phyloP scores from a whole-genome alignment of 768 basidiomycete species.

The Russula compacta region DNA sequence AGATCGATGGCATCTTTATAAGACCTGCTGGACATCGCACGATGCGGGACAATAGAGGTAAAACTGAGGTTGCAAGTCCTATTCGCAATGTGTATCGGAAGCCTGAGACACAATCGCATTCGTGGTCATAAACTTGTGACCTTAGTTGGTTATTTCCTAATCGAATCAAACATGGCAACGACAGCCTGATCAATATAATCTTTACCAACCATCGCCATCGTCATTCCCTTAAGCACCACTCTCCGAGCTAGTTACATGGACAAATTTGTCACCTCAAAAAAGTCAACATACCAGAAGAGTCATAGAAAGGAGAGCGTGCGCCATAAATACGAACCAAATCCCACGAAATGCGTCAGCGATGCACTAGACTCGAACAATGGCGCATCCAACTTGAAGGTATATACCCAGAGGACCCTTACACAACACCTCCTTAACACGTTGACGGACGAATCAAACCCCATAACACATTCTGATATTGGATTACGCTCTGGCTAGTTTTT shows the following conservation, averaged over 20 bases:
- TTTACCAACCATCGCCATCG: neutral
- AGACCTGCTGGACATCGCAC: conserved; percentile 51
- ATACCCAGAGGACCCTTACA: conserved; percentile 33
- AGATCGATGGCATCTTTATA: conserved; percentile 67
- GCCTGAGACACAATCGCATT: neutral
- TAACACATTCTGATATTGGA: conserved; percentile 61
- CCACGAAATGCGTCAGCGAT: conserved; percentile 21
- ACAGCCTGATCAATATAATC: neutral
- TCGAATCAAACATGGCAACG: neutral
- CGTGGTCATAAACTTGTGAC: conserved; percentile 2
- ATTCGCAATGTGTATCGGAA: neutral
- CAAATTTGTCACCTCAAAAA: conserved; percentile 27
- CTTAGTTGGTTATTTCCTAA: neutral
- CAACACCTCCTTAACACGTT: conserved; percentile 55
- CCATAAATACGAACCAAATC: conserved; percentile 27
- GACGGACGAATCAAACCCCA: conserved; percentile 59
- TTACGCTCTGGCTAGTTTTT: conserved; percentile 46
- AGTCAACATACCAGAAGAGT: too few species aligned
- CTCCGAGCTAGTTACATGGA: conserved; percentile 23
- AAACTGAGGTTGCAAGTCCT: neutral
- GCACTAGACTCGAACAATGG: neutral
- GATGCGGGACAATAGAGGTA: conserved; percentile 5
- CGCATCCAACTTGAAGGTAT: neutral
- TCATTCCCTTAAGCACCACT: neutral
- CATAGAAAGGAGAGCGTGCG: conserved; percentile 20